These are phyloP conservation scores for Beauveria asiatica DNA, from an alignment of 2,329 filamentous ascomycete species.

Conservation along the genomic window DNA sequence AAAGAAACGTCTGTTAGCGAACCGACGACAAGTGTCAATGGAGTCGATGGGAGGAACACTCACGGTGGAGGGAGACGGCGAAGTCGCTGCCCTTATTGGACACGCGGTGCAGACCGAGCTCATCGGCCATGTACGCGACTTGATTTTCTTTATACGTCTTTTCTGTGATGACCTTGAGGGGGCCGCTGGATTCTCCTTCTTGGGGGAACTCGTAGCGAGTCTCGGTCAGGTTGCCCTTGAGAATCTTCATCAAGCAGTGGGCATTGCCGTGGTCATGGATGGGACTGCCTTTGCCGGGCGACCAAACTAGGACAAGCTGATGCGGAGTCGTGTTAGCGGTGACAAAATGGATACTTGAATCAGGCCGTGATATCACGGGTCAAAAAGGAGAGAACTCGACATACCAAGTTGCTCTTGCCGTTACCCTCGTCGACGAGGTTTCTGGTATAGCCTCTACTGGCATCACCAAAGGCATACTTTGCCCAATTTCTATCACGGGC, in stretches of 20 bases:
- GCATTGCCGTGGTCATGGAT: slow-evolving; percentile 87
- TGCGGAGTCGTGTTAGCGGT: slow-evolving; percentile 6
- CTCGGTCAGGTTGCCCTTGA: slow-evolving; percentile 71
- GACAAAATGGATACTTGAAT: neutral
- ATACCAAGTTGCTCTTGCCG: slow-evolving; percentile 64
- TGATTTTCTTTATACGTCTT: slow-evolving; percentile 60
- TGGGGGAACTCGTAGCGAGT: slow-evolving; percentile 70
- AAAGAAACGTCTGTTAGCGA: slow-evolving; percentile 20
- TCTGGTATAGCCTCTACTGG: slow-evolving; percentile 65
- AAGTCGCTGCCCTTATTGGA: slow-evolving; percentile 66
- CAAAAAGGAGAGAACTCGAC: slow-evolving; percentile 18
- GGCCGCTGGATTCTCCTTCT: slow-evolving; percentile 35
- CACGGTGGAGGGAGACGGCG: slow-evolving; percentile 75
- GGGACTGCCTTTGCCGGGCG: slow-evolving; percentile 70
- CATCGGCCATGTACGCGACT: slow-evolving; percentile 87
- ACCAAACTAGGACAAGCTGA: slow-evolving; percentile 83
- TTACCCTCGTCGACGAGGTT: slow-evolving; percentile 89
- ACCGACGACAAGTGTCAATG: slow-evolving; percentile 22
- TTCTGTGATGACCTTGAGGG: slow-evolving; percentile 57
- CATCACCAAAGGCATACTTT: slow-evolving; percentile 65
- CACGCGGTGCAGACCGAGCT: slow-evolving; percentile 78
- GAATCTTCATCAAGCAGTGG: slow-evolving; percentile 87
- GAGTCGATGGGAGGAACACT: slow-evolving; percentile 20
- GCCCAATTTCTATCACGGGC: slow-evolving; percentile 64
- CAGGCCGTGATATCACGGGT: neutral